Evolutionary conservation across 257 asterid genomes (phyloP), one percentile per base, ranked within the genome.

Genomic region (Solanum rostratum): DNA sequence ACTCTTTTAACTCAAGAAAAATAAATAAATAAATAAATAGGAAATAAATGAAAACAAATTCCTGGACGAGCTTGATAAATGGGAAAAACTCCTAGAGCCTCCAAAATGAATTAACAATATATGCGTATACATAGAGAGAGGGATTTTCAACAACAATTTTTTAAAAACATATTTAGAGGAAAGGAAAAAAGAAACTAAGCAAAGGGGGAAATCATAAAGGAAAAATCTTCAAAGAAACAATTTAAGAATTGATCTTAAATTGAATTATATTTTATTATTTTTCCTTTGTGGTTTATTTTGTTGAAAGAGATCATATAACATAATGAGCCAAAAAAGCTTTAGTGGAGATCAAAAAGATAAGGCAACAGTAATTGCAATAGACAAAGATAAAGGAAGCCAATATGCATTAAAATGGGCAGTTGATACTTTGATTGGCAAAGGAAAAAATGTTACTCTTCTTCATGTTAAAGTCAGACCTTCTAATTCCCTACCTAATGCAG

Each of bases 381-480:
- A 97, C 86, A 97, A 93, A 85, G 98, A 95, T 81, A 97, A 97
- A 90, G 94, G 92, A 22, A 97, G 99, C 95, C 98, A 95, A 86
- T 88, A 87, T 90, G 98, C 98, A 22, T 81, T 97, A 90, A 97
- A 94, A 95, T 97, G 99, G 99, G 98, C 98, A n/a, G 92, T 91
- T 50, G 99, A 97, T 59, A 52, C 90, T 91, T 92, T 95, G 84
- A 87, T 94, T 84, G 89, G 89, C 86, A 95, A 89, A 86, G 97
- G 96, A 87, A 92, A 94, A 92, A 68, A 20, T 85, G 95, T 95
- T 59, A 91, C 97, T 39, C 94, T 97, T 85, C 87, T 97, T 87
- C 97, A 97, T 85, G 95, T 97, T 88, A 91, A 88, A 65, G 89
- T 76, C 84, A 91, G 83, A 83, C 62, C 78, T 60, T 59, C 91